Evolutionary conservation across 129 eudicot genomes (phyloP).

Genomic region (Kitagawia praeruptora): DNA sequence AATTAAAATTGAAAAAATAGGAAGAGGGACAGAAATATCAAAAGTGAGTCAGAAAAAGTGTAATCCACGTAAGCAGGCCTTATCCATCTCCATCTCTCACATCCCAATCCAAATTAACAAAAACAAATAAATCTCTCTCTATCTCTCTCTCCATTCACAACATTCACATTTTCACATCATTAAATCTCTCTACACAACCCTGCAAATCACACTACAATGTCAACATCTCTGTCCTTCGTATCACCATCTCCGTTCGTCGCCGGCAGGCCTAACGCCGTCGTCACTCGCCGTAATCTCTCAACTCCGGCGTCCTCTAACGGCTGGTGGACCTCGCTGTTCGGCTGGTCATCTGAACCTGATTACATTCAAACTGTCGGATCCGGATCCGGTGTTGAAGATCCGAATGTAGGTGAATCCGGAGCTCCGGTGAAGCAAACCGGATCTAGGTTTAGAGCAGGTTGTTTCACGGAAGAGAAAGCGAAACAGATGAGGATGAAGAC

Average conservation of each 20-base stretch:
- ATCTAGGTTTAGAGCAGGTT: slow-evolving; percentile 35
- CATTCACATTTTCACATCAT: neutral
- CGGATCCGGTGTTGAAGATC: neutral
- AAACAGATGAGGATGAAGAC: slow-evolving; percentile 43
- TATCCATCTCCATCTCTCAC: slow-evolving; percentile 27
- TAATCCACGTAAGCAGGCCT: slow-evolving; percentile 29
- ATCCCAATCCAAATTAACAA: neutral
- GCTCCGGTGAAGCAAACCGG: slow-evolving; percentile 10
- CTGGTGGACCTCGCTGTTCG: slow-evolving; percentile 64
- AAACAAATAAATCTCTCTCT: neutral
- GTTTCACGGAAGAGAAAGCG: slow-evolving; percentile 57
- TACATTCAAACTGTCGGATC: slow-evolving; percentile 24
- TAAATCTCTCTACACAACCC: neutral
- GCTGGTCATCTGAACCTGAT: slow-evolving; percentile 49
- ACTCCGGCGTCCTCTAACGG: slow-evolving; percentile 26
- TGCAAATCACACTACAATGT: slow-evolving; percentile 17
- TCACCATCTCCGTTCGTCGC: slow-evolving; percentile 15
- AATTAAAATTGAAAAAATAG: too few relatives aligned
- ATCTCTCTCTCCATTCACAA: neutral
- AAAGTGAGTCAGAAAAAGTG: neutral
- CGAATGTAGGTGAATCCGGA: slow-evolving; percentile 13
- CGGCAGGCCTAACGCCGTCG: neutral
- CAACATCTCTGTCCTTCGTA: slow-evolving; percentile 33
- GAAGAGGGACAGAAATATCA: neutral
- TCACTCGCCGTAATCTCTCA: slow-evolving; percentile 4